Evolutionary conservation across 345 rosid species (phyloP).

Genomic region (Citrus australasica): DNA sequence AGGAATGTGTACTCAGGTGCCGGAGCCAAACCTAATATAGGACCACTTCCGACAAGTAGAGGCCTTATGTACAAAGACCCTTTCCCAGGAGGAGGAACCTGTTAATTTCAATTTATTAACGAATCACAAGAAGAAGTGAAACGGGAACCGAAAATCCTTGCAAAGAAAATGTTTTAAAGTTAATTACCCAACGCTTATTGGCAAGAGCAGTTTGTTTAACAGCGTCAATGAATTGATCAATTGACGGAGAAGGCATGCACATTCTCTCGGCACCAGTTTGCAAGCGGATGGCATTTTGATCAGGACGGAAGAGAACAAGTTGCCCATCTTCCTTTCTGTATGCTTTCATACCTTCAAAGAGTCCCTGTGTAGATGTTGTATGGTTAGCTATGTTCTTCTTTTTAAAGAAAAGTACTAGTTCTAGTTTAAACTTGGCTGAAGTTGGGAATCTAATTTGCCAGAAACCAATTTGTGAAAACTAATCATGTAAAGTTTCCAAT

Average conservation of each 20-base stretch:
- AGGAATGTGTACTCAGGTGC: conserved; percentile 77
- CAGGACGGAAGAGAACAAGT: conserved; percentile 66
- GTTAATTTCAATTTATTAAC: not conserved
- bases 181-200: conserved; percentile 72
- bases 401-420: not conserved
- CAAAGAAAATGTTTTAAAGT: no score
- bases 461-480: not conserved
- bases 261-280: conserved; percentile 68
- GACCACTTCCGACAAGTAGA: conserved; percentile 71
- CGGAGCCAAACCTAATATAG: conserved; percentile 63
- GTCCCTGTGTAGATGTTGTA: conserved; percentile 32
- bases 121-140: not conserved
- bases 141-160: not conserved
- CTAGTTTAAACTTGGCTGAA: not conserved
- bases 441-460: not conserved
- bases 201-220: conserved; percentile 65
- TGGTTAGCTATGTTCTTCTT: not conserved
- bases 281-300: conserved; percentile 70
- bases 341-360: conserved; percentile 84
- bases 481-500: not conserved
- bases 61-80: conserved; percentile 82
- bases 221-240: conserved; percentile 64
- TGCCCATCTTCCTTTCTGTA: conserved; percentile 61
- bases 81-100: conserved; percentile 86
- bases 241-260: conserved; percentile 81